phyloP scores from a whole-genome alignment of 495 filamentous ascomycete species.

The Neurospora tetraspora region DNA sequence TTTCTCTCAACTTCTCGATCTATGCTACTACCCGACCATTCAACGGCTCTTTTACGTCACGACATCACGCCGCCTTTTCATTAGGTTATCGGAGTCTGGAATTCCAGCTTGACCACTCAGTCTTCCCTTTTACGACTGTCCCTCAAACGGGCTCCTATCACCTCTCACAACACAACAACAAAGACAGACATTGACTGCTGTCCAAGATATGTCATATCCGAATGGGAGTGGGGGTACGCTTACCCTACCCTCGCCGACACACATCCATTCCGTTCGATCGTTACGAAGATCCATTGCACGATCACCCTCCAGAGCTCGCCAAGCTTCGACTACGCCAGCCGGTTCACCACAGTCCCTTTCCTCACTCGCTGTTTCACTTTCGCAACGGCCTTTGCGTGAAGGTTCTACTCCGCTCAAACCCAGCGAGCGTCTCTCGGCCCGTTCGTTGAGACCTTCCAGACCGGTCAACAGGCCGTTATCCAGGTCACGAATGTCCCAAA shows the following conservation, averaged over 20 bases:
- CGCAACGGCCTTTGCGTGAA: conserved; percentile 21
- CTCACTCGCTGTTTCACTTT: conserved; percentile 17
- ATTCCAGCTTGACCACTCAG: neutral
- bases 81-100: neutral
- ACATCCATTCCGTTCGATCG: conserved; percentile 66
- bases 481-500: conserved; percentile 50
- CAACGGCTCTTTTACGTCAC: neutral
- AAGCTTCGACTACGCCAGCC: neutral
- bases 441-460: conserved; percentile 36
- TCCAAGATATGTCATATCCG: conserved; percentile 27
- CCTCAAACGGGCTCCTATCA: neutral
- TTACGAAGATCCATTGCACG: conserved; percentile 75
- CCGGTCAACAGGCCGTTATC: conserved; percentile 34
- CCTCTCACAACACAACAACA: neutral
- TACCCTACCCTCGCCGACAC: conserved; percentile 73
- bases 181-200: neutral
- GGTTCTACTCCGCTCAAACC: conserved; percentile 29
- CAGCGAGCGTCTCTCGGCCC: conserved; percentile 42
- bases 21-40: neutral
- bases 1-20: neutral
- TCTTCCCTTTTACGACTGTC: neutral
- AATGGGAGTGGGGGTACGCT: conserved; percentile 62
- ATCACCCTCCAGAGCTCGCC: conserved; percentile 61
- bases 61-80: neutral
- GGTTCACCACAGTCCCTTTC: conserved; percentile 2